Evolutionary conservation across 768 basidiomycete species (phyloP), one percentile per base, ranked within the genome.

Genomic region (Lepiota venenata): DNA sequence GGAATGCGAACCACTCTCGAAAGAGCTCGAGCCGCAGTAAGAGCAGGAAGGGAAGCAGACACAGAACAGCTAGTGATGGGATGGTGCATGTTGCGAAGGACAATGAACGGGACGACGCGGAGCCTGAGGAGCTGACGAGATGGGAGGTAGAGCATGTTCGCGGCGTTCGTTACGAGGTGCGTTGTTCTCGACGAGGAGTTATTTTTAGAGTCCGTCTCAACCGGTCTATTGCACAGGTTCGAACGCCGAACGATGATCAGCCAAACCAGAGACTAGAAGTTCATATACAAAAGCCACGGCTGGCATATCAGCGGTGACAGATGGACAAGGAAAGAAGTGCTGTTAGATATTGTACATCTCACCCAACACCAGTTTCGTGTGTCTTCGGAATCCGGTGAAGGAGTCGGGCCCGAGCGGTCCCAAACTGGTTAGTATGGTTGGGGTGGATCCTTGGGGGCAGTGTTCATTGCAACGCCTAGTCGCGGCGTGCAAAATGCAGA

Each of bases 121-220:
- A 54, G 16, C 37, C 45, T 20, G 45, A 37, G 46, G 20, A 38
- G 38, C 6, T 47, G 22, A 44, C 16, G 20, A 60, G 61, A 36
- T 68, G 67, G 67, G 61, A 65, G 37, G 60, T 68, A 36, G 63
- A 66, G 49, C 65, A 64, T 47, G 50, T 60, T 32, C 55, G 59
- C 25, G 61, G 61, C 20, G 60, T 63, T 39, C 57, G 55, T 22
- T 64, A 58, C 50, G 63, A 66, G 65, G 67, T 68, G 50, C 59
- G 64, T n/a, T 39, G 18, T 15, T 44, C 29, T 29, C 25, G 21
- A 15, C 18, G 16, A 1, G 9, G 40, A 25, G 27, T 29, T 42
- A 47, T 47, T 48, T 48, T 48, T 55, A 18, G 27, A 25, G 18
- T 47, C 39, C 47, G 27, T 20, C 37, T 21, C 16, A 18, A 55